Percentiles rank a stretch among this genome's conserved stretches.
Evolutionary conservation across 768 basidiomycete species (phyloP).

Genomic region (Fibroporia radiculosa): DNA sequence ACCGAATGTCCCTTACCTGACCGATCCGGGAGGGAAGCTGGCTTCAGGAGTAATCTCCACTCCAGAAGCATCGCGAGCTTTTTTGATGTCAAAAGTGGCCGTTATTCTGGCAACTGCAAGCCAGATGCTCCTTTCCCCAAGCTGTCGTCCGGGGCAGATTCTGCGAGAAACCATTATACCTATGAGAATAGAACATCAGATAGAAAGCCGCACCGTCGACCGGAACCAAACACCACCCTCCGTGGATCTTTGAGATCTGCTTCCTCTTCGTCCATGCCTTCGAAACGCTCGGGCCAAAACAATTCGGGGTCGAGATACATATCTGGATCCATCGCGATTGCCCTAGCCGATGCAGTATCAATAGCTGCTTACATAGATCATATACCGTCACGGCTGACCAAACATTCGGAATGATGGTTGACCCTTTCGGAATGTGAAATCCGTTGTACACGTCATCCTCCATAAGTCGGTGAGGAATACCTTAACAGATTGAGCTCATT

Average conservation of each 20-base stretch:
- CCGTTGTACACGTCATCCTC: slow-evolving; percentile 24
- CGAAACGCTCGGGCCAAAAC: neutral
- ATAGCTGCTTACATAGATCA: no score
- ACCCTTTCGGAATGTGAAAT: slow-evolving; percentile 24
- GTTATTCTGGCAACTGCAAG: slow-evolving; percentile 36
- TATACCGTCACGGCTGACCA: no score
- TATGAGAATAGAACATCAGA: neutral
- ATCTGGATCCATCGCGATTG: neutral
- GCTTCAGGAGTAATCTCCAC: slow-evolving; percentile 28
- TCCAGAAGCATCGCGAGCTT: slow-evolving; percentile 32
- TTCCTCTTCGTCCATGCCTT: neutral
- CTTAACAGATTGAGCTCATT: neutral
- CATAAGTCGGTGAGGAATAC: slow-evolving; percentile 17
- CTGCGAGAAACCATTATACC: slow-evolving; percentile 16
- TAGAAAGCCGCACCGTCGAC: slow-evolving; percentile 24
- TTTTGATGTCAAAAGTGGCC: slow-evolving; percentile 38
- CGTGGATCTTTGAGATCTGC: slow-evolving; percentile 26
- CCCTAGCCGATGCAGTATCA: no score
- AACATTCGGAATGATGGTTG: slow-evolving; percentile 5
- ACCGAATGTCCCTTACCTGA: slow-evolving; percentile 26
- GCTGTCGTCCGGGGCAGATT: slow-evolving; percentile 46
- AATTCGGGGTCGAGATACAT: neutral
- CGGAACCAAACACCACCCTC: slow-evolving; percentile 50
- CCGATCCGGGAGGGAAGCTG: slow-evolving; percentile 35
- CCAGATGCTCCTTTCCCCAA: slow-evolving; percentile 42